Base-by-base conservation (phyloP, 139 green algal species). In the Volvox africanus region DNA sequence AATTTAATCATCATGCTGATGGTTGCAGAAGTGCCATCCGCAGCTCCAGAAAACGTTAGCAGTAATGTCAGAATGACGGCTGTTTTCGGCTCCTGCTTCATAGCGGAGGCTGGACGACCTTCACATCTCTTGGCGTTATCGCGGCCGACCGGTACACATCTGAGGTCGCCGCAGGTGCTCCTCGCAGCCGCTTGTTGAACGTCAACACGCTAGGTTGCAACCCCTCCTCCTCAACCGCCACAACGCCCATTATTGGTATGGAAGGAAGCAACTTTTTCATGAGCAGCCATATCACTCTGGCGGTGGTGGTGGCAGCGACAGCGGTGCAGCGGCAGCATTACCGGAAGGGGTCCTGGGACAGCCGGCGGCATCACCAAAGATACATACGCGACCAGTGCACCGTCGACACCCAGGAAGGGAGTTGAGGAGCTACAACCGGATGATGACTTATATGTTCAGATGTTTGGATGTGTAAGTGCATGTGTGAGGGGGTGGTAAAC, bases 171-270 rank as follows among this genome's bases (percentile, higher is more conserved):
- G 30, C 81, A 13, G 55, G 61, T 21, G 61, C 61, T 20, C 81
- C 81, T 0, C 81, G 81, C 61, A 87, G 81, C 61, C 81, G 81
- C 81, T 55, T 87, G 6, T 76, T 28, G 61, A 30, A 87, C 20
- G 30, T 62, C 32, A 35, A 33, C 30, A 62, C n/a, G 13, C 61
- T 30, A 32, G 36, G 30, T 32, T 32, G 1, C 30, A 11, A 28
- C 9, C 44, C 44, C 12, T 9, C 28, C 82, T 12, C 82, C 19
- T n/a, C 80, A 61, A 30, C n/a, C 61, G 32, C 65, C 11, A 11
- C 55, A 2, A 71, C 32, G 16, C 16, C 28, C n/a, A n/a, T n/a
- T n/a, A n/a, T n/a, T 30, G 44, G 28, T 30, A n/a, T 13, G 30
- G 26, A 61, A 24, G 35, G 9, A 35, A 21, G 33, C 82, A 88